Evolutionary conservation across 768 basidiomycete species (phyloP).

Genomic region (Epithele typhae): DNA sequence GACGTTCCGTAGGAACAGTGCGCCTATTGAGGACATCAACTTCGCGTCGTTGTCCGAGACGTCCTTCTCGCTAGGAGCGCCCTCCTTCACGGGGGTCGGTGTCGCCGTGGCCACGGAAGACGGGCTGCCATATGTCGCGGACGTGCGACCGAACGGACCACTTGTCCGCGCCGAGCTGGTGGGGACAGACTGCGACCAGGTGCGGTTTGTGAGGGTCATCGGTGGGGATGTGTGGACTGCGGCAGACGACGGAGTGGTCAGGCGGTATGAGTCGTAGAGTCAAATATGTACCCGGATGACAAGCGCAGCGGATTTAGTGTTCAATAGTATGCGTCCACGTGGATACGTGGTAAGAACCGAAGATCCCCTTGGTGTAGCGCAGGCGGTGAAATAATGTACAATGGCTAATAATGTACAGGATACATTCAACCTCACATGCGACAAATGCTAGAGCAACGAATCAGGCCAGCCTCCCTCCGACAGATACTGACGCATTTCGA

Average conservation of each 20-base stretch:
- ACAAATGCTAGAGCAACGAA: background rate
- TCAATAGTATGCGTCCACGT: no score
- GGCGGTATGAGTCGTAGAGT: constrained; percentile 33
- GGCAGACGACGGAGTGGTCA: constrained; percentile 60
- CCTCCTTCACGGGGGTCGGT: constrained; percentile 14
- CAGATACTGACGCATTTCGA: constrained; percentile 12
- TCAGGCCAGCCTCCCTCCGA: constrained; percentile 3
- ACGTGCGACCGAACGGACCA: constrained; percentile 38
- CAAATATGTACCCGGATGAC: no score
- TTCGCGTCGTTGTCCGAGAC: constrained; percentile 13
- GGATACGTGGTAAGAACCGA: no score
- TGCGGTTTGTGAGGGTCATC: constrained; percentile 38
- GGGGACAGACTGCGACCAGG: constrained; percentile 59
- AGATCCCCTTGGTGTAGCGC: no score
- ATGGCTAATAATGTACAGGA: background rate
- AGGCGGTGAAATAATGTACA: no score
- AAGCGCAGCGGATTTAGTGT: no score
- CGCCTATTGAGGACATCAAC: constrained; percentile 45
- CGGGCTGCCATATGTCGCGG: constrained; percentile 55
- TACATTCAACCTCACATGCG: background rate
- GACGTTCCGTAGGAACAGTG: constrained; percentile 39
- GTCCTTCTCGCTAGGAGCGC: background rate
- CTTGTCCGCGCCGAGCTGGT: constrained; percentile 42
- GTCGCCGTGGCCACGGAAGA: constrained; percentile 52
- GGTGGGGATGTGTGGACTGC: constrained; percentile 48